Evolutionary conservation across 257 asterid species (phyloP), one percentile per base, ranked within the genome.

Genomic region (Scutellaria barbata): DNA sequence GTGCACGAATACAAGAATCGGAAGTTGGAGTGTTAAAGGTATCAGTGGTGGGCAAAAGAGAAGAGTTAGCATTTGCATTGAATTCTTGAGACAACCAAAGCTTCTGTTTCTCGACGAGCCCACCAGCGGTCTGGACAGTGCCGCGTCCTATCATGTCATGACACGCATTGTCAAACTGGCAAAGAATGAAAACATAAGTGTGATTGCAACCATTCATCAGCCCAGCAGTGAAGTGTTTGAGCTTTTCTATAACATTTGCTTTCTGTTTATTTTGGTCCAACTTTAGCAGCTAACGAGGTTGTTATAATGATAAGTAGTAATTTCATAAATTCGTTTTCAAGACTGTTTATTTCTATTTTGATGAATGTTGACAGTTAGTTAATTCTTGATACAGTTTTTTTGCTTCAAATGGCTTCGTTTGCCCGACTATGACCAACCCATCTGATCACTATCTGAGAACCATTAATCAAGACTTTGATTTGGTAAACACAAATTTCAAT

Each of bases 21-120:
- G 88, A 46, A 86, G 86, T 30, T 80, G 91, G 87, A 53, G 71
- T 11, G 69, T 65, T 0, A 77, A 79, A 63, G 91, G 91, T 12
- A 52, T 83, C 0, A 86, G 87, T 25, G 87, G 90, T 8, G 88
- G 90, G 3, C 86, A 85, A 16, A 83, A 83, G 68, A 79, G 85
- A 50, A 74, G 90, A 51, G 80, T 85, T 1, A 83, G 85, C 71
- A 81, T 85, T 64, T 83, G 86, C 76, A 72, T 83, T 5, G 87
- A 81, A 47, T 69, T 83, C 1, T 56, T 86, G 48, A 77, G 82
- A 3, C 74, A 84, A 3, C 87, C 90, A 4, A 79, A 80, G 63
- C 82, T 86, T 14, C 74, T 86, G 45, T 86, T 83, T 18, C 87
- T 81, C 30, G 91, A 86, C 55, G 88, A 83, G 55, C 88, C 91